These are phyloP conservation scores for Ascochyta pisi DNA, from an alignment of 2,329 filamentous ascomycete species.

Conservation along the genomic window DNA sequence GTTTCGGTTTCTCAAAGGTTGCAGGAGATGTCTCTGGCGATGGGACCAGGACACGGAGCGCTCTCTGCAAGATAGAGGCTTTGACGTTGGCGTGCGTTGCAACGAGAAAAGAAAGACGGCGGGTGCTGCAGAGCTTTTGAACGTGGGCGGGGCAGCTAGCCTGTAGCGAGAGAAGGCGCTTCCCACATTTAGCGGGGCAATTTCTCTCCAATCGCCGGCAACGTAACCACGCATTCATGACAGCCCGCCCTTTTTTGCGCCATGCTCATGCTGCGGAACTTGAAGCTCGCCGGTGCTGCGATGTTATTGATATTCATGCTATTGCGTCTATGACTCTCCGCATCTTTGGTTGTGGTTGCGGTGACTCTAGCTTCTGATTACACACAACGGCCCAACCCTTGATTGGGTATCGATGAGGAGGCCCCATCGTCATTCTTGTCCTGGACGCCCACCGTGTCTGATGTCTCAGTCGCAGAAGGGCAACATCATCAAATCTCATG, in stretches of 20 bases:
- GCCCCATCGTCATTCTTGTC: conserved; percentile 10
- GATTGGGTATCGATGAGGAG: conserved; percentile 16
- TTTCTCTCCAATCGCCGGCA: conserved; percentile 18
- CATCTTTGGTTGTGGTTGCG: background rate
- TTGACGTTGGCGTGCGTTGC: conserved; percentile 29
- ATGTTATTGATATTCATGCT: background rate
- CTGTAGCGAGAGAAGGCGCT: conserved; percentile 10
- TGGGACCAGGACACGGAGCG: conserved; percentile 42
- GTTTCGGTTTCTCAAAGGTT: conserved; percentile 30
- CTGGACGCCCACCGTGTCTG: background rate
- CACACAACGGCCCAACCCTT: conserved; percentile 13
- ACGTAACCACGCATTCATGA: conserved; percentile 3
- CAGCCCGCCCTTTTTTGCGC: conserved; percentile 14
- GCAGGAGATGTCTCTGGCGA: conserved; percentile 42
- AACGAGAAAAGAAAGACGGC: conserved; percentile 18
- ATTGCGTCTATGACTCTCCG: background rate
- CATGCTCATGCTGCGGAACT: conserved; percentile 4
- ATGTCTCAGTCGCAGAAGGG: background rate
- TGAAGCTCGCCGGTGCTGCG: conserved; percentile 11
- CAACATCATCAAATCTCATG: background rate
- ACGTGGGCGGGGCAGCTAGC: conserved; percentile 14
- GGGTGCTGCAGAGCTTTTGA: conserved; percentile 12
- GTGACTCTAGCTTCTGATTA: conserved; percentile 1
- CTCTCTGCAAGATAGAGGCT: conserved; percentile 32
- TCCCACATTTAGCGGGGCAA: conserved; percentile 16